Conservation (phyloP, 2,329 filamentous ascomycete genomes). For the Neurospora crassa region DNA sequence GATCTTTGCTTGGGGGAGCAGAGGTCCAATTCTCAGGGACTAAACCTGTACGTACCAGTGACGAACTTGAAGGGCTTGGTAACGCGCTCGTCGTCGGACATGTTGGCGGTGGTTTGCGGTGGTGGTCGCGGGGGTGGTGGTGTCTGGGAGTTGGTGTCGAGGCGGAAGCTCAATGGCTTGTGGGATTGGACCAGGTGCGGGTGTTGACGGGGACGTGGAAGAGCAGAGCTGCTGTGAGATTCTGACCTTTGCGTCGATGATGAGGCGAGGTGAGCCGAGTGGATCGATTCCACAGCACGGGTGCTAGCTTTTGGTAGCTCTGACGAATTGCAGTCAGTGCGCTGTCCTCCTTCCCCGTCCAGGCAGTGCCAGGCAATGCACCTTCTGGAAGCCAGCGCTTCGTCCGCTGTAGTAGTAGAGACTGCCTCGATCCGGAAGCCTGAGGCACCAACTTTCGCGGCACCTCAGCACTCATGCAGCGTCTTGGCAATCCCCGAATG, state of each 20-base stretch:
- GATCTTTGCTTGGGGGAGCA: slow-evolving; percentile 17
- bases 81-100: slow-evolving; percentile 81
- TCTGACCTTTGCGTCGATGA: slow-evolving; percentile 8
- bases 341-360: not conserved
- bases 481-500: not conserved
- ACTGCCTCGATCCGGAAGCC: not conserved
- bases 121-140: slow-evolving; percentile 16
- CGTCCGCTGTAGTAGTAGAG: not conserved
- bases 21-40: slow-evolving; percentile 7
- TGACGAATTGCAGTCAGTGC: slow-evolving; percentile 1
- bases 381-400: not conserved
- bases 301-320: slow-evolving; percentile 2
- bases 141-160: slow-evolving; percentile 29
- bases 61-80: slow-evolving; percentile 99
- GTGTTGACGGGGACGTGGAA: slow-evolving; percentile 10
- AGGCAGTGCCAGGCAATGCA: not conserved
- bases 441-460: not conserved
- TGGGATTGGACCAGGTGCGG: slow-evolving; percentile 12
- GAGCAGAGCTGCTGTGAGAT: slow-evolving; percentile 19
- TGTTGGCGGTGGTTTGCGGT: slow-evolving; percentile 46
- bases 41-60: slow-evolving; percentile 64
- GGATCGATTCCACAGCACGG: not conserved
- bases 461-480: not conserved
- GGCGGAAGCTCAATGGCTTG: slow-evolving; percentile 24
- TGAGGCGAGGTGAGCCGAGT: slow-evolving; percentile 9